Evolutionary conservation across 2,329 filamentous ascomycete genomes (phyloP).

Genomic region (Purpureocillium takamizusanense): DNA sequence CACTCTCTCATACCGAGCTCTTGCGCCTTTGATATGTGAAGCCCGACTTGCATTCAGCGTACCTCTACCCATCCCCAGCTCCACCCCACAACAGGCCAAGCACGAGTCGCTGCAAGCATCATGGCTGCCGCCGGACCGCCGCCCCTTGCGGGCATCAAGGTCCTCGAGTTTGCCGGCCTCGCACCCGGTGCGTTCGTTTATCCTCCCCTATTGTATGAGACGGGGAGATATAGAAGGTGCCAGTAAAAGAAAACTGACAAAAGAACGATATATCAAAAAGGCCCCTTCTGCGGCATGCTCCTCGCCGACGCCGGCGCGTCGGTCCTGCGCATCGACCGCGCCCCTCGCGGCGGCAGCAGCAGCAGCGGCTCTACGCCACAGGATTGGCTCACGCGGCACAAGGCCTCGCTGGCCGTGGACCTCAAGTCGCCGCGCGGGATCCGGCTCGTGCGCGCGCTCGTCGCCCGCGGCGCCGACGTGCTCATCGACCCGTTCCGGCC

Average conservation of each 20-base stretch:
- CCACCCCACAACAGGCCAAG: too few relatives aligned
- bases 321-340: conserved; percentile 76
- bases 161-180: conserved; percentile 51
- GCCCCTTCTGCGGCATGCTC: conserved; percentile 80
- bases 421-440: conserved; percentile 60
- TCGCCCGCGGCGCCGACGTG: conserved; percentile 67
- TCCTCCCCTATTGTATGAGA: too few relatives aligned
- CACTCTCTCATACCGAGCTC: too few relatives aligned
- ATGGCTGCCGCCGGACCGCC: conserved; percentile 11
- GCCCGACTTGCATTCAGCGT: too few relatives aligned
- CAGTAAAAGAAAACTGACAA: too few relatives aligned
- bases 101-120: too few relatives aligned
- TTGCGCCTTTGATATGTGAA: too few relatives aligned
- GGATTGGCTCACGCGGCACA: conserved; percentile 73
- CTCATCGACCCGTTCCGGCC: conserved; percentile 92
- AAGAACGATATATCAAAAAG: conserved; percentile 34
- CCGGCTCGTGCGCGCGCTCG: conserved; percentile 56
- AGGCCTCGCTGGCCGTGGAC: conserved; percentile 71
- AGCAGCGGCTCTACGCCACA: conserved; percentile 33
- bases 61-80: too few relatives aligned
- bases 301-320: conserved; percentile 84
- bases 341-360: conserved; percentile 27
- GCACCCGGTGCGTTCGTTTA: conserved; percentile 47
- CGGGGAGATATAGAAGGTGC: too few relatives aligned
- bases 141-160: conserved; percentile 41